phyloP scores from a whole-genome alignment of 805 yeast species.

The Kurtzmaniella fragi region DNA sequence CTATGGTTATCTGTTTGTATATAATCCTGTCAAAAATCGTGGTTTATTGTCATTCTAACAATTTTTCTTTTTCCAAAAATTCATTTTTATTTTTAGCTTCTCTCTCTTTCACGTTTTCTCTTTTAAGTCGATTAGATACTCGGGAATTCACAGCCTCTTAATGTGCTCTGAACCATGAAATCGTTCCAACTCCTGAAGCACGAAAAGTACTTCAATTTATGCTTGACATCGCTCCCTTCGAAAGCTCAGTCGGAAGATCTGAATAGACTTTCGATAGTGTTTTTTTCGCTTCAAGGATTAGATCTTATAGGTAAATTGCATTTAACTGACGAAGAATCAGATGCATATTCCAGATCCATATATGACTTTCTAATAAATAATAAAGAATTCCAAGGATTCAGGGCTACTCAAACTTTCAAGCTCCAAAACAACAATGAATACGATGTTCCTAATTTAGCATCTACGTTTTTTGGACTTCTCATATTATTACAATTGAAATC shows the following conservation, averaged over 20 bases:
- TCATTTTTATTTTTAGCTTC: neutral
- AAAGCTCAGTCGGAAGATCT: slow-evolving; percentile 60
- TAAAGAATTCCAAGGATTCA: slow-evolving; percentile 41
- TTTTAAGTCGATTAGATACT: neutral
- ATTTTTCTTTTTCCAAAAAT: neutral
- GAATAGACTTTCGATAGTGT: slow-evolving; percentile 63
- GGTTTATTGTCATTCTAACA: no score
- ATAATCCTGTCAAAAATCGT: no score
- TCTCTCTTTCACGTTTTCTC: neutral
- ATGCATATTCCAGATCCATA: slow-evolving; percentile 36
- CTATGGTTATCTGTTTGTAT: no score
- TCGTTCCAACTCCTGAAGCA: slow-evolving; percentile 21
- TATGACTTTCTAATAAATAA: slow-evolving; percentile 41
- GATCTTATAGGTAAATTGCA: slow-evolving; percentile 38
- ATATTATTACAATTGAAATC: slow-evolving; percentile 48
- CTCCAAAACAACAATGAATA: slow-evolving; percentile 21
- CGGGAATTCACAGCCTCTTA: neutral
- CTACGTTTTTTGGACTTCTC: slow-evolving; percentile 73
- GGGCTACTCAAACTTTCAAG: slow-evolving; percentile 51
- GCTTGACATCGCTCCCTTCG: slow-evolving; percentile 51
- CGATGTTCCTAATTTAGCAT: slow-evolving; percentile 63
- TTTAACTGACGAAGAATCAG: slow-evolving; percentile 18
- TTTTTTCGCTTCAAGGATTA: slow-evolving; percentile 63
- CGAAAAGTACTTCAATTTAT: slow-evolving; percentile 44
- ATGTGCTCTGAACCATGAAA: neutral